Evolutionary conservation across 2,329 filamentous ascomycete genomes (phyloP).

Genomic region (Aspergillus tamarii): DNA sequence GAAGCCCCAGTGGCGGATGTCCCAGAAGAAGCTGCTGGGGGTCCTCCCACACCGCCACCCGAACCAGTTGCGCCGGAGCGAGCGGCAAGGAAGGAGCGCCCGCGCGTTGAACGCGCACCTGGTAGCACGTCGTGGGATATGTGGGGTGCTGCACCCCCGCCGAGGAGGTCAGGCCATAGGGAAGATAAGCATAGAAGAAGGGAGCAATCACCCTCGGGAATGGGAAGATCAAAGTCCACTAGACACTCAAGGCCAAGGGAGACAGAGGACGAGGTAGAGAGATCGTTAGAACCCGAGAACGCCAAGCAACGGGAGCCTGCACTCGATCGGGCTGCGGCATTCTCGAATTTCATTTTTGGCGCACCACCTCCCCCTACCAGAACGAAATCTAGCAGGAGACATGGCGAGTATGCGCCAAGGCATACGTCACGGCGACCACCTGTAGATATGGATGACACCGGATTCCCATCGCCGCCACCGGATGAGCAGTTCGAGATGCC

Average conservation of each 20-base stretch:
- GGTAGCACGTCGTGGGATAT: constrained; percentile 72
- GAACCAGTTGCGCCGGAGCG: constrained; percentile 60
- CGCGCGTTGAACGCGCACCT: constrained; percentile 73
- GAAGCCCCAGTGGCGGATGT: constrained; percentile 42
- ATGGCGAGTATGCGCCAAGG: constrained; percentile 59
- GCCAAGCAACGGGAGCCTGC: constrained; percentile 59
- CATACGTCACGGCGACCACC: constrained; percentile 67
- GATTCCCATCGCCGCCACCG: constrained; percentile 71
- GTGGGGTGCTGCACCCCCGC: constrained; percentile 63
- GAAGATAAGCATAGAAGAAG: constrained; percentile 45
- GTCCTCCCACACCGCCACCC: constrained; percentile 54
- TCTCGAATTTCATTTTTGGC: constrained; percentile 67
- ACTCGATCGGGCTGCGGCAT: constrained; percentile 60
- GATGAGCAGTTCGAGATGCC: constrained; percentile 68
- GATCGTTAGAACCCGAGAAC: constrained; percentile 75
- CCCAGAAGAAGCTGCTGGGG: constrained; percentile 27
- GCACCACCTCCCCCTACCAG: constrained; percentile 59
- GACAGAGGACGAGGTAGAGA: constrained; percentile 59
- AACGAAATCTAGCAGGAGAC: constrained; percentile 68
- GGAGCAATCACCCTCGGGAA: constrained; percentile 46
- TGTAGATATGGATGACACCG: constrained; percentile 64
- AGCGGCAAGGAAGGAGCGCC: constrained; percentile 71
- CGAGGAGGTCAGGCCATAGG: constrained; percentile 55
- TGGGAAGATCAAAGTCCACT: constrained; percentile 61
- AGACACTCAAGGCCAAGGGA: constrained; percentile 63